Conservation (phyloP, 805 yeast species). For the Wickerhamomyces ciferrii region DNA sequence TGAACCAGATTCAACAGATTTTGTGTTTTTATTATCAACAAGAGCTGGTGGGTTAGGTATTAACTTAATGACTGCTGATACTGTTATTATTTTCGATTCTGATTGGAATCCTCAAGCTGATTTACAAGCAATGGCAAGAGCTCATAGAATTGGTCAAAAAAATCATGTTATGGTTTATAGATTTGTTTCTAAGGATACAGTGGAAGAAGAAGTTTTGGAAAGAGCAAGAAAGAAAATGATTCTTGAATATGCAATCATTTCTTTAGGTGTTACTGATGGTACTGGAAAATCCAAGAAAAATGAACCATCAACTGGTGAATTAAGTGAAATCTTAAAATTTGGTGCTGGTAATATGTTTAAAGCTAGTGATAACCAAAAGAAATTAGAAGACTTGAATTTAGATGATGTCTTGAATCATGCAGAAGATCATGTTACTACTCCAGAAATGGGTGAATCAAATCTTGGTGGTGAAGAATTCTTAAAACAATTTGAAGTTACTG, state of each 20-base stretch:
- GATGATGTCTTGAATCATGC: constrained; percentile 97
- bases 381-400: constrained; percentile 87
- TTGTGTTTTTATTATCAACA: constrained; percentile 83
- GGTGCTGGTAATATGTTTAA: constrained; percentile 99
- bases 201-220: constrained; percentile 95
- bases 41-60: constrained; percentile 99
- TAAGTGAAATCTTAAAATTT: constrained; percentile 89
- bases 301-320: constrained; percentile 81
- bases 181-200: constrained; percentile 96
- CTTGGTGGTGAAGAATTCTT: constrained; percentile 97
- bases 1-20: constrained; percentile 88
- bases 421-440: constrained; percentile 94
- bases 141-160: constrained; percentile 99
- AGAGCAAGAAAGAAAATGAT: constrained; percentile 98
- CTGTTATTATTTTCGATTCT: constrained; percentile 95
- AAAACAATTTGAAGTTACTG: constrained; percentile 96
- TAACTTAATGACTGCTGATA: constrained; percentile 98
- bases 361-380: constrained; percentile 91
- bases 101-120: constrained; percentile 99
- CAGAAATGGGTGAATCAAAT: constrained; percentile 95
- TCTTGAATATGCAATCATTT: constrained; percentile 94
- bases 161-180: constrained; percentile 96
- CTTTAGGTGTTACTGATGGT: constrained; percentile 87
- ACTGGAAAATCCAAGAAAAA: constrained; percentile 39
- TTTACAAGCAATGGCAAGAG: constrained; percentile 99